Conservation (phyloP, 257 asterid species). For the Lycium barbarum region DNA sequence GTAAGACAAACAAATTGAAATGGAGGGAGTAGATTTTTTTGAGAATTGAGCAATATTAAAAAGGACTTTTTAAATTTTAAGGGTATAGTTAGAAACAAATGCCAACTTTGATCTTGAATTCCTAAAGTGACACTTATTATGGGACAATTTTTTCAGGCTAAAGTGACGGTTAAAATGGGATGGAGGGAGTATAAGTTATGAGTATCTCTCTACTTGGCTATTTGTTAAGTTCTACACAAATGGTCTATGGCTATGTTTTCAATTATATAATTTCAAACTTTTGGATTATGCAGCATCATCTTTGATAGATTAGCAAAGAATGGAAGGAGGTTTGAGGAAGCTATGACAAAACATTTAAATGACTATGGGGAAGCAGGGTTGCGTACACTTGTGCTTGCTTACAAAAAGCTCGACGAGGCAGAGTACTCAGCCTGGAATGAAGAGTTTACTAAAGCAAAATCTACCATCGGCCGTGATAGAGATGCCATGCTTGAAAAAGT, state of each 20-base stretch:
- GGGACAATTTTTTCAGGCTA: no score
- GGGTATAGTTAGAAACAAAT: no score
- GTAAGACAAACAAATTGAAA: no score
- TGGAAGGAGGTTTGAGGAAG: conserved; percentile 72
- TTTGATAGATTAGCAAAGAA: conserved; percentile 78
- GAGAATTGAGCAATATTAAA: no score
- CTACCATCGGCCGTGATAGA: conserved; percentile 80
- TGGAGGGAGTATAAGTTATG: neutral
- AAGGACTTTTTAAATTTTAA: no score
- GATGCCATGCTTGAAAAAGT: conserved; percentile 83
- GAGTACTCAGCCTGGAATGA: conserved; percentile 91
- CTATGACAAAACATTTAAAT: conserved; percentile 80
- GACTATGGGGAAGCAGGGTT: conserved; percentile 96
- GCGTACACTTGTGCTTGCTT: conserved; percentile 94
- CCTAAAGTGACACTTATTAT: no score
- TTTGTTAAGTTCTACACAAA: neutral
- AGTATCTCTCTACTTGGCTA: conserved; percentile 19
- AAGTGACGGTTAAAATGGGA: no score
- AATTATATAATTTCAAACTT: neutral
- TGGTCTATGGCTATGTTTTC: neutral
- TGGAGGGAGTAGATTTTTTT: no score
- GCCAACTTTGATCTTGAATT: no score
- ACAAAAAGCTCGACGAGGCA: conserved; percentile 79
- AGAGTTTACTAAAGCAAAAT: conserved; percentile 80
- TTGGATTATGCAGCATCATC: conserved; percentile 72